These are phyloP conservation scores for Talaromyces funiculosus DNA, from an alignment of 2,329 filamentous ascomycete species.

Conservation along the genomic window DNA sequence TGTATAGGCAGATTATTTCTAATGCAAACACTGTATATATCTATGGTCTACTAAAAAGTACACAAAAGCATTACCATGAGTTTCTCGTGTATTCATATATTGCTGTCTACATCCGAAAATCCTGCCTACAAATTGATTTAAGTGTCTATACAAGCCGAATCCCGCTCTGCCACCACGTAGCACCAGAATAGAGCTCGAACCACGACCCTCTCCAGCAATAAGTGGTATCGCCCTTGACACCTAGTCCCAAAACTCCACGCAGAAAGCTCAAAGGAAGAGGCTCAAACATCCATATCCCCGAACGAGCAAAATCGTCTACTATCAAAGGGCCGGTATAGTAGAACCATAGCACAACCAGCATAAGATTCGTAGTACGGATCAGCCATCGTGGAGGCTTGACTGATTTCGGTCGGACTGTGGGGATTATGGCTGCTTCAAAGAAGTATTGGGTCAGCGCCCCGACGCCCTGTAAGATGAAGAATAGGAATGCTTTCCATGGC, in stretches of 20 bases:
- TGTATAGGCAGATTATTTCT: constrained; percentile 24
- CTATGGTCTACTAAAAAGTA: background rate
- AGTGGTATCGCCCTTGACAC: constrained; percentile 52
- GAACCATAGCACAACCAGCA: constrained; percentile 62
- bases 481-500: constrained; percentile 52
- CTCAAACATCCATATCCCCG: constrained; percentile 74
- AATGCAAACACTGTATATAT: constrained; percentile 19
- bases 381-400: constrained; percentile 41
- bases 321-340: constrained; percentile 59
- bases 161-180: constrained; percentile 60
- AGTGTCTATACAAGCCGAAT: constrained; percentile 27
- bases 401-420: constrained; percentile 20
- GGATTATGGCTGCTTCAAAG: constrained; percentile 18
- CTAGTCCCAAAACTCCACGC: constrained; percentile 60
- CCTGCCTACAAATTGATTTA: background rate
- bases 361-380: constrained; percentile 53
- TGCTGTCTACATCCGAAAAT: background rate
- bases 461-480: constrained; percentile 66
- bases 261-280: constrained; percentile 70
- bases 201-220: constrained; percentile 60
- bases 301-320: constrained; percentile 68
- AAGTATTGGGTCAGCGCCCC: constrained; percentile 59
- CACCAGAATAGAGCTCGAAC: constrained; percentile 55
- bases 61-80: background rate
- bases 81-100: background rate